Base-by-base conservation (phyloP, 768 basidiomycete species). In the Rhizopogon roseolus region DNA sequence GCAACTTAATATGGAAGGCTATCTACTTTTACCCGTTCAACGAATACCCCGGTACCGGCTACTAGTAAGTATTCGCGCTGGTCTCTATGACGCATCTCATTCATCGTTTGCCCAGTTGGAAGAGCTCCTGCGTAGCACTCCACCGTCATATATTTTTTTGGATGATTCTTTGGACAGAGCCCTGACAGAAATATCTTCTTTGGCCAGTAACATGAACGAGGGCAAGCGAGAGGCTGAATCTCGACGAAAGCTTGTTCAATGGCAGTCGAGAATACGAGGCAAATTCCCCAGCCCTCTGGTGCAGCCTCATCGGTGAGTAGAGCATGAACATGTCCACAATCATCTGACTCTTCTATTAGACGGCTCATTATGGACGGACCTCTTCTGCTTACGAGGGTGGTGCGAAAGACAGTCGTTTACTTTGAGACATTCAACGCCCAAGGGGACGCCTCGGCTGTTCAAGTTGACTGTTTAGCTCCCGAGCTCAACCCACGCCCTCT, bases 181-280 rank as follows among this genome's bases (percentile, higher is more conserved):
- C 6, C 70, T 97, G 41, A 75, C 83, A 17, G 92, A 96, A 71
- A 97, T 98, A 59, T 83, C 93, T 1, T 82, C 82, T 11, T 72
- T 98, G 48, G 94, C 97, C 3, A 91, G 84, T 48, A 90, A 90
- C 63, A 97, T 99, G 91, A 99, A 99, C 68, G 97, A 99, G 72
- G 93, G 93, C 57, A 98, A 98, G 69, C 84, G 97, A 2, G 95
- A 98, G 61, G 81, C 93, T 2, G 97, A 99, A 71, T 94, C 91
- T 1, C 80, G 97, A 19, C 81, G 86, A 43, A 90, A 93, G 64
- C 82, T 98, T 25, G 90, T 98, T 16, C 84, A 89, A 64, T 94
- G 90, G 91, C 93, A 94, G 71, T 64, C 85, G 36, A 80, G 92
- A 60, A 98, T 99, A 62, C 79, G 87, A 38, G 91, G 93, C 17